These are phyloP conservation scores for Vigna trinervia DNA, from an alignment of 306 rosid genomes.

Conservation along the genomic window DNA sequence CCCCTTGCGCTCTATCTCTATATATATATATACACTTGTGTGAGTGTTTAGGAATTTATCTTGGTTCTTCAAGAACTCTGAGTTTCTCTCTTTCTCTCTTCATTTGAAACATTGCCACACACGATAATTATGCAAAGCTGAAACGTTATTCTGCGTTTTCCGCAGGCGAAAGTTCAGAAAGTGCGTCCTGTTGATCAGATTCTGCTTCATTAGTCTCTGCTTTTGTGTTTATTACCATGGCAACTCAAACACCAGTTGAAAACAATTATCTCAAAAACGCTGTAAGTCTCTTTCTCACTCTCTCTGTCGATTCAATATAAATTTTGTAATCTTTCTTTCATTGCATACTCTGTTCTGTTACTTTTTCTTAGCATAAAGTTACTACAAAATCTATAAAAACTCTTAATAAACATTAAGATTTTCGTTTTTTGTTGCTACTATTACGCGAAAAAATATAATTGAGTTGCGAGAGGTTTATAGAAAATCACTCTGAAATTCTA, in stretches of 20 bases:
- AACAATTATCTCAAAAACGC: background rate
- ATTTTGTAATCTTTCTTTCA: background rate
- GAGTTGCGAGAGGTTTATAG: too few relatives aligned
- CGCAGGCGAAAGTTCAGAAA: constrained; percentile 2
- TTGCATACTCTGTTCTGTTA: background rate
- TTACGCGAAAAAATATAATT: too few relatives aligned
- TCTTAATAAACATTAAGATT: background rate
- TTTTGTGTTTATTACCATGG: constrained; percentile 26
- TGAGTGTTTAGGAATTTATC: too few relatives aligned
- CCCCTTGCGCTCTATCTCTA: too few relatives aligned
- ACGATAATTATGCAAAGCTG: too few relatives aligned
- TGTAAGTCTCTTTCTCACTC: constrained; percentile 34
- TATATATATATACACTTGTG: too few relatives aligned
- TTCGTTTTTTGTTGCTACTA: too few relatives aligned
- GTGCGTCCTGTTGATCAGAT: background rate
- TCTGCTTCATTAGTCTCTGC: background rate
- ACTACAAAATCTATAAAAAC: background rate
- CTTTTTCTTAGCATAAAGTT: background rate
- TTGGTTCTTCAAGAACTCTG: too few relatives aligned
- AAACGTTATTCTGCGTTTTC: background rate
- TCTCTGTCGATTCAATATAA: background rate
- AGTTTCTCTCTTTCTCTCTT: too few relatives aligned
- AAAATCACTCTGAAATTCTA: too few relatives aligned
- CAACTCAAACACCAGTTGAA: constrained; percentile 28
- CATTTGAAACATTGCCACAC: too few relatives aligned